Evolutionary conservation across 129 eudicot genomes (phyloP), one percentile per base, ranked within the genome.

Genomic region (Cynara cardunculus): DNA sequence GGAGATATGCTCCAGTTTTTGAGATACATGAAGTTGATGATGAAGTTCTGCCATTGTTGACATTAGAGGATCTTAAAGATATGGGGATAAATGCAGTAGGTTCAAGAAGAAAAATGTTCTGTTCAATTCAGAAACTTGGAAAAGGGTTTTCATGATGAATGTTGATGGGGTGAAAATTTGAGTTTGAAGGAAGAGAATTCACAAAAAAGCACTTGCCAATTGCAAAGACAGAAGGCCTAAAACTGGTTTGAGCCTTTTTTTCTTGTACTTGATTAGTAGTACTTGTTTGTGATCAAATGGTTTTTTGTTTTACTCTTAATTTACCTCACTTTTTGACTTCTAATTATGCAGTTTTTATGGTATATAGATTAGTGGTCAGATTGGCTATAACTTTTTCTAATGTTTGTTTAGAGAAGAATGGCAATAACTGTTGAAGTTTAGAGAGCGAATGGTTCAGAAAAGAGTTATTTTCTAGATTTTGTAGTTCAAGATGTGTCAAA

Each of bases 1-100:
- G 92, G 37, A 78, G 90, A 79, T 89, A 89, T 35, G 87, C 94
- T 13, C 94, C 93, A 0, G 91, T 92, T 66, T 92, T 92, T 34
- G 94, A 89, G 86, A 81, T 92, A 71, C 94, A 92, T 74, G 97
- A 92, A 85, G 94, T 92, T 31, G 97, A 89, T 72, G 94, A 87
- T 71, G 93, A 91, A 76, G 90, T 87, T 70, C 59, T 89, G 86
- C 90, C 96, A 3, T 71, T 89, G 80, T 76, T 91, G 49, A 91
- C 91, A 27, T 70, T 87, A 73, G 91, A 89, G 80, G 91, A 91
- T 86, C 90, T 89, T 59, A 90, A 90, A 85, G 96, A 90, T 73
- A 90, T 90, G 96, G 96, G 96, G 27, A 86, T 91, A 49, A 91
- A 85, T 87, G 96, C 96, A 0, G 96, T 91, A 9, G 96, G 96